phyloP scores from a whole-genome alignment of 208 protist genomes.

The Herpetomonas tarakana region DNA sequence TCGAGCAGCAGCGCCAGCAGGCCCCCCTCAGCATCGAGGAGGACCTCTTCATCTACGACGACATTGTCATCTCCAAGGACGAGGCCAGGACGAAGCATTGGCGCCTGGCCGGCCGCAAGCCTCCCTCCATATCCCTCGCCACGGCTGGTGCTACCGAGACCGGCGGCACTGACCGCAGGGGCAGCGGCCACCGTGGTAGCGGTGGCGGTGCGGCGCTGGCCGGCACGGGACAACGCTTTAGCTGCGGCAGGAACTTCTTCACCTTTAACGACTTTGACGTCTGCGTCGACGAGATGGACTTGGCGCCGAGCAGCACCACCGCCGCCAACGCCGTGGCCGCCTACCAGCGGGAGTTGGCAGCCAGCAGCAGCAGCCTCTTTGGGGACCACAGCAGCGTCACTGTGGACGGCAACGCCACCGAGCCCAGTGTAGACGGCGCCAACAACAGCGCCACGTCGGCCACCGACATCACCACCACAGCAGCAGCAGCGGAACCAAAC shows the following conservation, averaged over 20 bases:
- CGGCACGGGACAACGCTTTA: slow-evolving; percentile 8
- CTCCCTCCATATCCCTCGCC: slow-evolving; percentile 7
- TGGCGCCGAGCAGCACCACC: slow-evolving; percentile 16
- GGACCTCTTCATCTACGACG: slow-evolving; percentile 84
- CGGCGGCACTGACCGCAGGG: background rate
- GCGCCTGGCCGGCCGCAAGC: slow-evolving; percentile 59
- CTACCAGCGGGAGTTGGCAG: slow-evolving; percentile 4
- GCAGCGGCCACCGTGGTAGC: background rate
- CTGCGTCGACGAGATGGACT: slow-evolving; percentile 80
- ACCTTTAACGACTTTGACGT: slow-evolving; percentile 84
- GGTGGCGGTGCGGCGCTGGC: background rate
- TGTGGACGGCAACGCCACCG: slow-evolving; percentile 1
- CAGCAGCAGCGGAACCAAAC: too few species aligned
- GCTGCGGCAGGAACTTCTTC: slow-evolving; percentile 35
- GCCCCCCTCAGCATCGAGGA: slow-evolving; percentile 49
- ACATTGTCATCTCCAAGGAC: slow-evolving; percentile 75
- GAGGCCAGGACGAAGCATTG: slow-evolving; percentile 72
- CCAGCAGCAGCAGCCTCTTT: background rate
- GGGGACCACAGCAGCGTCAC: background rate
- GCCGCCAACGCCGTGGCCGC: background rate
- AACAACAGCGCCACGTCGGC: background rate
- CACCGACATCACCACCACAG: background rate
- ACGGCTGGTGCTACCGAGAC: background rate
- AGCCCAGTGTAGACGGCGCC: background rate
- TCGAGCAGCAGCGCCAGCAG: slow-evolving; percentile 75